These are phyloP conservation scores for Cyanidiococcus yangmingshanensis DNA, from an alignment of 23 red algal genomes.

Conservation along the genomic window DNA sequence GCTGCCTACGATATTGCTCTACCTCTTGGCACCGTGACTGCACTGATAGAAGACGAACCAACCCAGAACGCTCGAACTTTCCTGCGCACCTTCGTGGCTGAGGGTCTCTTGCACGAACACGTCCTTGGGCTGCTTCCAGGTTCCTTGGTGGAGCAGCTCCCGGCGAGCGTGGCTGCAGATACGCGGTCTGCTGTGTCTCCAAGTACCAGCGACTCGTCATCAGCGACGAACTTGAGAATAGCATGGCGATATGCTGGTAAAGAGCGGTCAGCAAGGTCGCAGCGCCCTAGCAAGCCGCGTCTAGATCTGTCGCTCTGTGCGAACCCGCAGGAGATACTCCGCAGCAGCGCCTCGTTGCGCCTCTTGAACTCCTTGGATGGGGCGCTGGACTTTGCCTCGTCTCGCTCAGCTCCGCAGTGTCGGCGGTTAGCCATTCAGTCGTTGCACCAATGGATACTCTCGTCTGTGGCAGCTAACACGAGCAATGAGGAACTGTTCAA, in stretches of 20 bases:
- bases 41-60: constrained; percentile 4
- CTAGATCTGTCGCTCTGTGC: constrained; percentile 2
- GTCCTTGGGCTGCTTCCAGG: neutral
- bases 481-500: neutral
- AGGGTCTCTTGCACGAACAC: neutral
- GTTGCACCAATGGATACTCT: neutral
- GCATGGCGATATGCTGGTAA: neutral
- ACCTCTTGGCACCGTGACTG: neutral
- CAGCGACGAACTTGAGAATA: neutral
- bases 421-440: neutral
- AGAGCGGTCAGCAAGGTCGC: neutral
- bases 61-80: neutral
- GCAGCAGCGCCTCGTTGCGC: neutral
- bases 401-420: neutral
- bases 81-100: neutral
- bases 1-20: neutral
- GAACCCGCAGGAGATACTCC: neutral
- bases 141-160: neutral
- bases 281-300: neutral
- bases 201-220: neutral
- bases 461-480: neutral
- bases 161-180: neutral
- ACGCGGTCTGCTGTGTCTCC: neutral
- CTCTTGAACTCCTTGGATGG: neutral
- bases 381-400: neutral